phyloP scores from a whole-genome alignment of 2,329 filamentous ascomycete species.

The Geosmithia flava region DNA sequence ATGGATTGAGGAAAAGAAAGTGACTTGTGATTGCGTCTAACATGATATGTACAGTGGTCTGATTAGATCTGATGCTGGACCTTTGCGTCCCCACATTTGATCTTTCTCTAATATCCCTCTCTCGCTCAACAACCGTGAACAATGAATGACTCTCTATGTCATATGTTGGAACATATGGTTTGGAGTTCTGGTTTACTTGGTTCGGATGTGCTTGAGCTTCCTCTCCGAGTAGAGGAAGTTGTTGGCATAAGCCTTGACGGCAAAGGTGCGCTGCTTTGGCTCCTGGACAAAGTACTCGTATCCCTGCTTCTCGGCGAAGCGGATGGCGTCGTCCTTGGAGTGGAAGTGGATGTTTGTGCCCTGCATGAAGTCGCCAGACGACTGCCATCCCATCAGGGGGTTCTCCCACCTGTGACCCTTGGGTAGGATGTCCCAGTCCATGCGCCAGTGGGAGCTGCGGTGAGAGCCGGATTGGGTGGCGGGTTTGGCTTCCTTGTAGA shows the following conservation, averaged over 20 bases:
- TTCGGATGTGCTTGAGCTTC: slow-evolving; percentile 79
- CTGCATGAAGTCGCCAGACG: slow-evolving; percentile 88
- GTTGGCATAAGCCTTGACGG: slow-evolving; percentile 91
- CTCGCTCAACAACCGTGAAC: too few species aligned
- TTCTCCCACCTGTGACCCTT: slow-evolving; percentile 99
- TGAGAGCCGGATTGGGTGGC: slow-evolving; percentile 90
- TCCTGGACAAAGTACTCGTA: slow-evolving; percentile 99
- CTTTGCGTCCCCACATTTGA: too few species aligned
- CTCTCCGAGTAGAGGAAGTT: slow-evolving; percentile 80
- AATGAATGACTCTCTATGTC: too few species aligned
- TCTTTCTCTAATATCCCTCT: too few species aligned
- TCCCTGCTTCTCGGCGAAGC: slow-evolving; percentile 95
- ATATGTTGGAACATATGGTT: too few species aligned
- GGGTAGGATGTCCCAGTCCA: slow-evolving; percentile 92
- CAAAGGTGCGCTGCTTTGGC: slow-evolving; percentile 75
- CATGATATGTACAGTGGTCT: slow-evolving; percentile 5
- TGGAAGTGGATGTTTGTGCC: slow-evolving; percentile 85
- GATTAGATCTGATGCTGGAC: background rate
- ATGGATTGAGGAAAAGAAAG: background rate
- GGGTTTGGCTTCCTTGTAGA: slow-evolving; percentile 85
- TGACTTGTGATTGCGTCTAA: background rate
- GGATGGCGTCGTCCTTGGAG: slow-evolving; percentile 85
- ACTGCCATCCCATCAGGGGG: slow-evolving; percentile 96
- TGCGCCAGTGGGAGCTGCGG: slow-evolving; percentile 77
- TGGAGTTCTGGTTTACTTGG: slow-evolving; percentile 59